A percentile compares a stretch with the other conserved stretches of the same genome.
phyloP scores from a whole-genome alignment of 2,329 filamentous ascomycete genomes.

The Rhynchosporium secalis region DNA sequence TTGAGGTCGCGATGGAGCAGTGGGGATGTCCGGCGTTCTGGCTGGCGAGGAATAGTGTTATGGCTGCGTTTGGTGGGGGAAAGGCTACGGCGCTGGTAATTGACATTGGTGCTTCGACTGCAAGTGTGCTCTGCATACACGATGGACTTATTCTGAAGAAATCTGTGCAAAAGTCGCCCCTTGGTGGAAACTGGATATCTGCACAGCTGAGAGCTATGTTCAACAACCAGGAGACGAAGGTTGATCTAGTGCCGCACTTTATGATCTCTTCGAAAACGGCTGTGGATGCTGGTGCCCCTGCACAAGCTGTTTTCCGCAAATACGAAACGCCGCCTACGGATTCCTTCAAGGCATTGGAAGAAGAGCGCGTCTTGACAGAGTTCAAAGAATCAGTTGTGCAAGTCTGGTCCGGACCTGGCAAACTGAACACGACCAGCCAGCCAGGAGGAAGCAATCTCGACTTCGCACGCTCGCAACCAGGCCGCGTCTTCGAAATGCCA shows the following conservation, averaged over 20 bases:
- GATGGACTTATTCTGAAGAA: constrained; percentile 94
- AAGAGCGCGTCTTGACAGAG: constrained; percentile 89
- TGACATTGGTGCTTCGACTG: constrained; percentile 85
- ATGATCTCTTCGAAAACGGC: constrained; percentile 83
- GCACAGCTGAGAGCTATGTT: constrained; percentile 83
- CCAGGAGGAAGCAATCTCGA: constrained; percentile 71
- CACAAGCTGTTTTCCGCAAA: constrained; percentile 72
- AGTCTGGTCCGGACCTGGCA: constrained; percentile 80
- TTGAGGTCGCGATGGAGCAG: constrained; percentile 95
- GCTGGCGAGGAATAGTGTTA: constrained; percentile 82
- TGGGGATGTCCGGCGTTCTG: constrained; percentile 97
- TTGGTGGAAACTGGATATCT: constrained; percentile 88
- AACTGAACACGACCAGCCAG: constrained; percentile 51
- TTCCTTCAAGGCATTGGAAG: constrained; percentile 80
- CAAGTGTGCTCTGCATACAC: constrained; percentile 86
- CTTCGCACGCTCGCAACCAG: constrained; percentile 67
- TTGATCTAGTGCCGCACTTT: constrained; percentile 81
- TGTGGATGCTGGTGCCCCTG: constrained; percentile 80
- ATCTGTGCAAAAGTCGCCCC: constrained; percentile 79
- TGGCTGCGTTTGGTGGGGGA: constrained; percentile 87
- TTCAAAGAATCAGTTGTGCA: constrained; percentile 98
- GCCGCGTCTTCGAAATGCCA: constrained; percentile 93
- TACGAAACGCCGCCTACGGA: constrained; percentile 62
- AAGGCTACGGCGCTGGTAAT: constrained; percentile 92
- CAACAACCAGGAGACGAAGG: constrained; percentile 64